Conservation (phyloP, 495 filamentous ascomycete species). For the Cercophora samala region DNA sequence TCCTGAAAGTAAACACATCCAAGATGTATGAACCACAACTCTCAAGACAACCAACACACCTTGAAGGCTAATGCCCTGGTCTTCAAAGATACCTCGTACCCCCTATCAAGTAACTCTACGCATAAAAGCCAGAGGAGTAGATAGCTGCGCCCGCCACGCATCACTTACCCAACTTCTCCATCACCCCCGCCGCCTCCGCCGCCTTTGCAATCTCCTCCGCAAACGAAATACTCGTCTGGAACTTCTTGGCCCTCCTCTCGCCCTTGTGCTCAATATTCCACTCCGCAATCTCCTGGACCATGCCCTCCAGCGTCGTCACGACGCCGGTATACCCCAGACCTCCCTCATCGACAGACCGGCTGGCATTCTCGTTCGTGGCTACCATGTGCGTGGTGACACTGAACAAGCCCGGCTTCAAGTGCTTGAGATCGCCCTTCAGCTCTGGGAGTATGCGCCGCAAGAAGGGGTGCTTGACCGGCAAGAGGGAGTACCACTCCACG, state of each 20-base stretch:
- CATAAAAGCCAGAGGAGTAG: too few relatives aligned
- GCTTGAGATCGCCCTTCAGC: constrained; percentile 42
- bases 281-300: constrained; percentile 51
- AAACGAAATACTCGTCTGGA: constrained; percentile 40
- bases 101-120: too few relatives aligned
- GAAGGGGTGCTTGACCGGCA: constrained; percentile 39
- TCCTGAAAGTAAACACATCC: too few relatives aligned
- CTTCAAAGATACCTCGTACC: too few relatives aligned
- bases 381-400: constrained; percentile 52
- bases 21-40: not conserved
- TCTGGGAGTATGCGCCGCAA: constrained; percentile 44
- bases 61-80: too few relatives aligned
- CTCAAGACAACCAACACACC: too few relatives aligned
- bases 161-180: not conserved
- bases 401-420: constrained; percentile 54
- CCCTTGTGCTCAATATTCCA: constrained; percentile 46
- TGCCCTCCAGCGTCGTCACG: constrained; percentile 52
- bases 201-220: constrained; percentile 40
- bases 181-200: constrained; percentile 10
- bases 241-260: constrained; percentile 21
- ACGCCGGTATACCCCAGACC: constrained; percentile 52
- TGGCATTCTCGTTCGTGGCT: constrained; percentile 45
- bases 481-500: constrained; percentile 49
- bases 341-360: constrained; percentile 42
- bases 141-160: too few relatives aligned